Percentiles rank a stretch among this genome's conserved stretches.
Evolutionary conservation across 495 filamentous ascomycete genomes (phyloP).

Genomic region (Xylaria venustula): DNA sequence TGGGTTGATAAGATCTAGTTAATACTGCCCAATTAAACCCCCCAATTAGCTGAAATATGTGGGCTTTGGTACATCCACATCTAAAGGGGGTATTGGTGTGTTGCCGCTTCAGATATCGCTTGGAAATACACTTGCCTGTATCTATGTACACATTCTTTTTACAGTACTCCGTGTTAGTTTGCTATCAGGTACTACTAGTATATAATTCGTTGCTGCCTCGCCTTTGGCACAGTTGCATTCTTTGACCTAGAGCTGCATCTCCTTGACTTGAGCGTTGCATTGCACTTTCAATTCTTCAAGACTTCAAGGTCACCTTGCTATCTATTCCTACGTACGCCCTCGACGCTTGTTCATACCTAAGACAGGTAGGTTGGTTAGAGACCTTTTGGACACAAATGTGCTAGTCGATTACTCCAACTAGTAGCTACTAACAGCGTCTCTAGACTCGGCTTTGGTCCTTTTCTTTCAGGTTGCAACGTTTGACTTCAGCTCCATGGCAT

Average conservation of each 20-base stretch:
- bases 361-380: neutral
- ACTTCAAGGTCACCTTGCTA: neutral
- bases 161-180: neutral
- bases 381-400: neutral
- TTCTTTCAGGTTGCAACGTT: neutral
- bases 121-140: neutral
- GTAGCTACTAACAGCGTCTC: neutral
- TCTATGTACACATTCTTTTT: no score
- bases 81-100: no score
- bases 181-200: neutral
- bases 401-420: neutral
- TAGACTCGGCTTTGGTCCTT: neutral
- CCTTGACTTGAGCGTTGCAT: neutral
- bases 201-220: no score
- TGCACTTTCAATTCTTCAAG: neutral
- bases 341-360: neutral
- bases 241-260: neutral
- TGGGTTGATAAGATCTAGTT: no score
- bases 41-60: no score
- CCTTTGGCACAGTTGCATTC: slow-evolving; percentile 4
- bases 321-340: neutral
- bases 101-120: neutral
- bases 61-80: no score
- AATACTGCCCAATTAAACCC: no score
- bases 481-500: slow-evolving; percentile 9